Evolutionary conservation across 768 basidiomycete species (phyloP), one percentile per base, ranked within the genome.

Genomic region (Lentinula sp.): DNA sequence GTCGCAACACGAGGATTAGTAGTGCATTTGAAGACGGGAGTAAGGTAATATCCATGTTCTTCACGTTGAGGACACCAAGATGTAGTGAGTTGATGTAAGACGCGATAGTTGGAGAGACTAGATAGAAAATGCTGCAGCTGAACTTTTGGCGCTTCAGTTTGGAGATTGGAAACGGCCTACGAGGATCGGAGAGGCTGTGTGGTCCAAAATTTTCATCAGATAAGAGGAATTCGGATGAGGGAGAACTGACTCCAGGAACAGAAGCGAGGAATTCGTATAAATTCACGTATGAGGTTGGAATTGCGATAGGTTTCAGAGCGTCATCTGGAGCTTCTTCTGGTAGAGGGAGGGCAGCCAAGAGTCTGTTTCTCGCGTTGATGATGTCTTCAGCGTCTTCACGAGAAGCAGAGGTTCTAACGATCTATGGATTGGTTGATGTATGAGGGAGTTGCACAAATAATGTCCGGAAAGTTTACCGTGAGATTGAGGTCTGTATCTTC

Each of bases 31-130:
- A 85, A 92, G 11, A 81, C 68, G 0, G 90, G 89, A 1, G 84
- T 78, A 57, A 91, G 82, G 69, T 86, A 84, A 67, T 88, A 92
- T 2, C 90, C 90, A 60, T 92, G 89, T 64, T 91, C 90, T 75
- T 93, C 90, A 55, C 86, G 84, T 50, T 89, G 88, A 2, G 88
- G 83, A 66, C 90, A 91, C 90, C 90, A 93, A 39, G 78, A 77
- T 2, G 90, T 90, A 16, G 86, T 91, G 5, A 75, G 69, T 60
- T 85, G 82, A 58, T 87, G 83, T 42, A 93, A 76, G 45, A 89
- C 78, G 49, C 85, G 83, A 68, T 90, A 87, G 63, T 85, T 85
- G 6, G 79, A 73, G 6, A 91, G 77, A 43, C 89, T 92, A 63
- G 31, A 32, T 48, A 18, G 3, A 53, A 15, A 31, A 21, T n/a